These are phyloP conservation scores for Yamadazyma pseudoaaseri DNA, from an alignment of 1,139 yeast genomes.

Conservation along the genomic window DNA sequence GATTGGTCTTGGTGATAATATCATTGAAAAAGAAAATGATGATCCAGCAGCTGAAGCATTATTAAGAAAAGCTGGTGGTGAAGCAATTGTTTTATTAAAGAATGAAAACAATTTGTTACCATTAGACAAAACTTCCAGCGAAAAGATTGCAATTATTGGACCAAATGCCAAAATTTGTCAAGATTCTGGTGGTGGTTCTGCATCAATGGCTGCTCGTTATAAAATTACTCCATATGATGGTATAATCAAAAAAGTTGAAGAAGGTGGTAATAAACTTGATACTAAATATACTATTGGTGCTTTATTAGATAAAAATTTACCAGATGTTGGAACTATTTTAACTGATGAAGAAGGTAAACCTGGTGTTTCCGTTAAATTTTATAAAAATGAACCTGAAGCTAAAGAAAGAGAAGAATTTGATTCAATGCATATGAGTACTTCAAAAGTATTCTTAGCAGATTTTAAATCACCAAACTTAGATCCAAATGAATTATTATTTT, in stretches of 20 bases:
- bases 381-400: conserved; percentile 31
- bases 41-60: conserved; percentile 43
- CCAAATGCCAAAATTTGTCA: conserved; percentile 35
- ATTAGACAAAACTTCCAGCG: conserved; percentile 25
- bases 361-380: conserved; percentile 43
- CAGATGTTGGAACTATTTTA: conserved; percentile 25
- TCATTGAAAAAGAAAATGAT: conserved; percentile 37
- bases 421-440: conserved; percentile 25
- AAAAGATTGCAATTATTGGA: conserved; percentile 35
- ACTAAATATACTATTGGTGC: conserved; percentile 32
- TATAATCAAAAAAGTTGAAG: conserved; percentile 23
- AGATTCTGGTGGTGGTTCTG: conserved; percentile 40
- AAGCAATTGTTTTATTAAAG: conserved; percentile 52
- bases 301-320: conserved; percentile 26
- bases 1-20: conserved; percentile 43
- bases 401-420: conserved; percentile 38
- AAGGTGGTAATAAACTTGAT: conserved; percentile 20
- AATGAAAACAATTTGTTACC: conserved; percentile 48
- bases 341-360: conserved; percentile 28
- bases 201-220: conserved; percentile 31
- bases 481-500: conserved; percentile 24
- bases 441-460: conserved; percentile 48
- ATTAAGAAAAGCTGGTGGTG: conserved; percentile 49
- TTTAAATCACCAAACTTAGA: conserved; percentile 33
- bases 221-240: conserved; percentile 35